Evolutionary conservation across 192 early-diverging fungal species (phyloP).

Genomic region (Diversispora eburnea): DNA sequence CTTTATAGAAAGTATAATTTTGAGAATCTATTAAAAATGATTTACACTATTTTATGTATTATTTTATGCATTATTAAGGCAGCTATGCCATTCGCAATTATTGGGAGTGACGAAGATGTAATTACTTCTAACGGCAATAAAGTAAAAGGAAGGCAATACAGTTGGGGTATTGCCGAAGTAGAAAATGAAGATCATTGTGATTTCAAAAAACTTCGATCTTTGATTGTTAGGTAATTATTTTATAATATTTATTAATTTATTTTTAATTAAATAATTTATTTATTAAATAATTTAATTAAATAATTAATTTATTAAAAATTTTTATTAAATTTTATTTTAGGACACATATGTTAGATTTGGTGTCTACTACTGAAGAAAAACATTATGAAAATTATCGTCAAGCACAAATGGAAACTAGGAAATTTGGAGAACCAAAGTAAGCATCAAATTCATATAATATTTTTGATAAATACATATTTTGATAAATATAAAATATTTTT

Average conservation of each 20-base stretch:
- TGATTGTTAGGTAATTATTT: conserved; percentile 63
- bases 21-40: not conserved
- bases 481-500: not conserved
- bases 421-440: conserved; percentile 80
- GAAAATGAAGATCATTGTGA: conserved; percentile 99
- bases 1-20: too few species aligned
- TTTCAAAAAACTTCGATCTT: conserved; percentile 93
- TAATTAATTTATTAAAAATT: not conserved
- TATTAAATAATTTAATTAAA: not conserved
- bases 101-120: conserved; percentile 87
- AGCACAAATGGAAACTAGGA: conserved; percentile 83
- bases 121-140: conserved; percentile 74
- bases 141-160: conserved; percentile 95
- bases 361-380: conserved; percentile 86
- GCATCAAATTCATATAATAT: conserved; percentile 3
- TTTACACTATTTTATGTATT: conserved; percentile 19
- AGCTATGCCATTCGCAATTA: conserved; percentile 95
- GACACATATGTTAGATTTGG: conserved; percentile 96
- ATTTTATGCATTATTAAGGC: conserved; percentile 37
- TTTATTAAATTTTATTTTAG: conserved; percentile 36
- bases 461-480: not conserved
- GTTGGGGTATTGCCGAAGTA: conserved; percentile 98
- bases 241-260: not conserved
- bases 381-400: conserved; percentile 96
- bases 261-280: not conserved